Evolutionary conservation across 345 rosid species (phyloP).

Genomic region (Acer saccharum): DNA sequence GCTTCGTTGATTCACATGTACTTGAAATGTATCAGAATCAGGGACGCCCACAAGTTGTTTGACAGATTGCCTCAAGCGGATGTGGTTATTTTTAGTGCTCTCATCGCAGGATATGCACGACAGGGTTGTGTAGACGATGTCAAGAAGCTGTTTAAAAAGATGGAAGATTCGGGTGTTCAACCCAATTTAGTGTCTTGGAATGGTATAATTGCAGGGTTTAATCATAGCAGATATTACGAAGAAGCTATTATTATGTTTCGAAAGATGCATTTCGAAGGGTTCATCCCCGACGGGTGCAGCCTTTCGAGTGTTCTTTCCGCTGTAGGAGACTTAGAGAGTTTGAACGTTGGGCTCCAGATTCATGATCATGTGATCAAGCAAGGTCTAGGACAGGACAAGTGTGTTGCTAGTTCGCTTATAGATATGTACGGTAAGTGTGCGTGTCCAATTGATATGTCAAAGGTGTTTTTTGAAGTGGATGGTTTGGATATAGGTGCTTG

Average conservation of each 20-base stretch:
- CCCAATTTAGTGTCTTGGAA: conserved; percentile 40
- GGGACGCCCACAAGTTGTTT: conserved; percentile 39
- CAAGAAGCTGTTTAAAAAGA: conserved; percentile 18
- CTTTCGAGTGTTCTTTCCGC: conserved; percentile 39
- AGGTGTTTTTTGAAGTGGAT: conserved; percentile 31
- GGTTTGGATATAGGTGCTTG: conserved; percentile 32
- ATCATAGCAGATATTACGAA: conserved; percentile 23
- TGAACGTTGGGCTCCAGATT: conserved; percentile 31
- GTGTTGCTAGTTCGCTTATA: conserved; percentile 32
- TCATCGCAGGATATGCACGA: conserved; percentile 31
- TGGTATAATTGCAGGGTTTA: conserved; percentile 38
- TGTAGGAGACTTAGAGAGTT: conserved; percentile 30
- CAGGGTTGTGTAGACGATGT: conserved; percentile 29
- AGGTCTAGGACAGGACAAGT: conserved; percentile 28
- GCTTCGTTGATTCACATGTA: conserved; percentile 38
- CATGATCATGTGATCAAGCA: conserved; percentile 30
- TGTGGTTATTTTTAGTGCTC: conserved; percentile 34
- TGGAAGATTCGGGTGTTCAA: conserved; percentile 13
- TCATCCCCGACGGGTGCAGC: conserved; percentile 31
- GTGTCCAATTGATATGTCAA: conserved; percentile 22
- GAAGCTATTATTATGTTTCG: conserved; percentile 29
- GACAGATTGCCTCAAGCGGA: conserved; percentile 34
- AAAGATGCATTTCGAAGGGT: conserved; percentile 31
- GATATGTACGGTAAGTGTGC: conserved; percentile 45
- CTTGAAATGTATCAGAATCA: conserved; percentile 19